Conservation (phyloP, 169 alveolate species). For the Plasmodium vivax region DNA sequence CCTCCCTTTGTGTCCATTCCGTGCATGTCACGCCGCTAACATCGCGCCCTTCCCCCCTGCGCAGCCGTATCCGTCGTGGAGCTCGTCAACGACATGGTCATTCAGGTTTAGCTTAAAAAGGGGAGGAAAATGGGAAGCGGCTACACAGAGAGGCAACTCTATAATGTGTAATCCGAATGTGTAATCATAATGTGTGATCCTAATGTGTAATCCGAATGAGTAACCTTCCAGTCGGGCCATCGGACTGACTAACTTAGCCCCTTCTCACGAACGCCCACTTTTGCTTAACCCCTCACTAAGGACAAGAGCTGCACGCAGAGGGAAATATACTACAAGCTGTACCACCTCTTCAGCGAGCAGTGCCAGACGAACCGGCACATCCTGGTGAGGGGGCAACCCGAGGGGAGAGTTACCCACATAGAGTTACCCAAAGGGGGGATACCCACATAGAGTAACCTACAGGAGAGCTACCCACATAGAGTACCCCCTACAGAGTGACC, state of each 20-base stretch:
- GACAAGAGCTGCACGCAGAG: slow-evolving; percentile 63
- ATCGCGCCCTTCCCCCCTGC: too few relatives aligned
- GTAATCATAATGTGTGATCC: too few relatives aligned
- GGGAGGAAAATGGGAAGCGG: background rate
- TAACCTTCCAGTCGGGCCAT: background rate
- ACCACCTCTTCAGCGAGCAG: slow-evolving; percentile 48
- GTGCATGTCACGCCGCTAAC: background rate
- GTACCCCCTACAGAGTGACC: background rate
- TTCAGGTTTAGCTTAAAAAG: slow-evolving; percentile 7
- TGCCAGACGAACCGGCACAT: slow-evolving; percentile 37
- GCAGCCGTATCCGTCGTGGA: slow-evolving; percentile 43
- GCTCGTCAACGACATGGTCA: slow-evolving; percentile 30
- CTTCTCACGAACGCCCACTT: background rate
- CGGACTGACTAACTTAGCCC: background rate
- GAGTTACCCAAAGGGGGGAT: background rate
- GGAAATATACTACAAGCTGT: slow-evolving; percentile 62
- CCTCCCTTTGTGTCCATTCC: background rate
- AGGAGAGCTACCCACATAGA: too few relatives aligned
- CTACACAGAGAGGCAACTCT: background rate
- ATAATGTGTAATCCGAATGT: too few relatives aligned
- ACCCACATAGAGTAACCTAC: too few relatives aligned
- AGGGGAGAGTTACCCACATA: background rate
- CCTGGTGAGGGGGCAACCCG: background rate
- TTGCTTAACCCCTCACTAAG: background rate
- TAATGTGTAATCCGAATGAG: background rate